A percentile compares a stretch with the other conserved stretches of the same genome.
phyloP scores from a whole-genome alignment of 2,329 filamentous ascomycete genomes.

The Fusarium sp. region DNA sequence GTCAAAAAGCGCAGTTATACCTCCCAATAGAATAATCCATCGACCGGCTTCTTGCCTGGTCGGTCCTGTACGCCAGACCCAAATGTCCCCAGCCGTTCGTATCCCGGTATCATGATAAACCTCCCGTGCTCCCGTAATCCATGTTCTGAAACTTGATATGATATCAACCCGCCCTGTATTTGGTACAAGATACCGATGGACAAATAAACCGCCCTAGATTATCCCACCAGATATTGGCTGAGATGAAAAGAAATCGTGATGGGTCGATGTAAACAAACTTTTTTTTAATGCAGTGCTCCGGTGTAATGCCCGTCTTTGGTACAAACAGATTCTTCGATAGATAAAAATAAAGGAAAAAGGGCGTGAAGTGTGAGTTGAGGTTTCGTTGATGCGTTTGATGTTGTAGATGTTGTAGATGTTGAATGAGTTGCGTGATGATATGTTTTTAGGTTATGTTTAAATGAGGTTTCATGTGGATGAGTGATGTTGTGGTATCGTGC shows the following conservation, averaged over 20 bases:
- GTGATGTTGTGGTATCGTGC: conserved; percentile 18
- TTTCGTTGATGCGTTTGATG: conserved; percentile 28
- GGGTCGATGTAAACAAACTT: conserved; percentile 43
- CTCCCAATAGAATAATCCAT: conserved; percentile 36
- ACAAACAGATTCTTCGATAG: conserved; percentile 51
- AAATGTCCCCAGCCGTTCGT: conserved; percentile 40
- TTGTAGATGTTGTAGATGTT: conserved; percentile 39
- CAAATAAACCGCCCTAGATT: conserved; percentile 37
- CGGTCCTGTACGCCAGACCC: conserved; percentile 41
- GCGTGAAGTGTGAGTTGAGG: conserved; percentile 34
- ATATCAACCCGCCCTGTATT: conserved; percentile 46
- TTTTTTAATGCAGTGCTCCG: conserved; percentile 62
- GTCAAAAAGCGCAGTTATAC: conserved; percentile 38
- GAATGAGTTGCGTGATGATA: conserved; percentile 46
- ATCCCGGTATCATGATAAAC: conserved; percentile 47
- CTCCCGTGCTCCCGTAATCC: conserved; percentile 47
- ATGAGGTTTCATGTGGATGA: background rate
- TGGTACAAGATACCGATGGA: conserved; percentile 46
- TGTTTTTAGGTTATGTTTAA: conserved; percentile 18
- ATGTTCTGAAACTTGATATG: conserved; percentile 48
- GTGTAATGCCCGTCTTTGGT: conserved; percentile 58
- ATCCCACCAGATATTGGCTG: conserved; percentile 31
- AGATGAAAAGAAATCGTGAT: conserved; percentile 35
- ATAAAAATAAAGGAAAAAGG: conserved; percentile 36
- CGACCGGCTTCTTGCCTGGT: conserved; percentile 41